Conservation (phyloP, 192 early-diverging fungal species). For the Coemansia sp. region DNA sequence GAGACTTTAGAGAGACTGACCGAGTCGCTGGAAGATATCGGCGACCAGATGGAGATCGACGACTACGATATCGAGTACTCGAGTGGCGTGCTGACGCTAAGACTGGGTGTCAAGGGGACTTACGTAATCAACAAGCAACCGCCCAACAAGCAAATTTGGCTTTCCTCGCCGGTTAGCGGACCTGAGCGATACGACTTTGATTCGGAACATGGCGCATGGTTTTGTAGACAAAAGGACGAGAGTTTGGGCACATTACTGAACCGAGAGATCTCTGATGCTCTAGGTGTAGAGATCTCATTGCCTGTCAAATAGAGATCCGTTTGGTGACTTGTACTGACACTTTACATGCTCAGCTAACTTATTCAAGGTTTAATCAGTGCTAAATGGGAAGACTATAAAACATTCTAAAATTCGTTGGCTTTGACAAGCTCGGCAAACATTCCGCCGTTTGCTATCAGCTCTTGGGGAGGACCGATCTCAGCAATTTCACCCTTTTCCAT, state of each 20-base stretch:
- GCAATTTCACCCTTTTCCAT: constrained; percentile 30
- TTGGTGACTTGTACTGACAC: neutral
- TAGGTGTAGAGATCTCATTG: constrained; percentile 53
- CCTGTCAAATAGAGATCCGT: constrained; percentile 40
- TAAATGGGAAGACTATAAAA: neutral
- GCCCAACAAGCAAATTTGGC: constrained; percentile 97
- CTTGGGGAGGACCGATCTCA: neutral
- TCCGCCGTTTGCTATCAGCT: constrained; percentile 28
- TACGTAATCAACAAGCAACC: constrained; percentile 99
- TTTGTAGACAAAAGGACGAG: constrained; percentile 72
- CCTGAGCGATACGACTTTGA: constrained; percentile 88
- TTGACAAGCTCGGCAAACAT: constrained; percentile 14
- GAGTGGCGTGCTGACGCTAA: constrained; percentile 88
- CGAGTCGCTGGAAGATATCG: constrained; percentile 75
- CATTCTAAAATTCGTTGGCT: neutral
- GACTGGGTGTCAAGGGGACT: constrained; percentile 74
- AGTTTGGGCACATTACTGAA: constrained; percentile 70
- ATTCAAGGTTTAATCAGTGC: neutral
- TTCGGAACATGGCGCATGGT: constrained; percentile 63
- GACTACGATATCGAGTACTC: constrained; percentile 83
- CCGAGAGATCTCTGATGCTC: constrained; percentile 64
- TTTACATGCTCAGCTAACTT: neutral
- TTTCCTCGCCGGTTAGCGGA: constrained; percentile 89
- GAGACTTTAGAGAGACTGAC: constrained; percentile 67
- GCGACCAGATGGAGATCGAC: constrained; percentile 67